phyloP scores from a whole-genome alignment of 768 basidiomycete species.

The Pleurotus djamor region DNA sequence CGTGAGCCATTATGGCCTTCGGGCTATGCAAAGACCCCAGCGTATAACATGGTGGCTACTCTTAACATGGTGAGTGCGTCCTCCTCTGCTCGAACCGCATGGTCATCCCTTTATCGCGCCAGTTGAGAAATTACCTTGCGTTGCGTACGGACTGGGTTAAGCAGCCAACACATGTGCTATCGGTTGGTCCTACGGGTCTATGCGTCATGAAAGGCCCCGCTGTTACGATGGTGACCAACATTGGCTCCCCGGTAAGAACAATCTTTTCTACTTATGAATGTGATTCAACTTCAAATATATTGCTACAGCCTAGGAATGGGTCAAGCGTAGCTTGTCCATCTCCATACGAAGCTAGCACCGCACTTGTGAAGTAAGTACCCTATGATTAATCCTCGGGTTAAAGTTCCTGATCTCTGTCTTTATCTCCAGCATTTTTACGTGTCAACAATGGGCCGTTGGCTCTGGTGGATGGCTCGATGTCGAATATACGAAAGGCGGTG shows the following conservation, averaged over 20 bases:
- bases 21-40: slow-evolving; percentile 53
- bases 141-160: slow-evolving; percentile 55
- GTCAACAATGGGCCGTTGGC: slow-evolving; percentile 67
- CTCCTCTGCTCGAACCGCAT: neutral
- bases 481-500: slow-evolving; percentile 63
- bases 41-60: slow-evolving; percentile 55
- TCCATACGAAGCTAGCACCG: slow-evolving; percentile 43
- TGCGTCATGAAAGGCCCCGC: slow-evolving; percentile 65
- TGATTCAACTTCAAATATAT: neutral
- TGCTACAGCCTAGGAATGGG: slow-evolving; percentile 49
- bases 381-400: neutral
- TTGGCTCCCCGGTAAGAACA: slow-evolving; percentile 64
- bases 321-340: slow-evolving; percentile 57
- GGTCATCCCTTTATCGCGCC: neutral
- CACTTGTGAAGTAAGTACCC: slow-evolving; percentile 53
- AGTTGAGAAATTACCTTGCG: slow-evolving; percentile 67
- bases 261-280: too few relatives aligned
- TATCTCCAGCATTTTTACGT: slow-evolving; percentile 54
- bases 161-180: slow-evolving; percentile 49
- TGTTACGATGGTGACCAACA: slow-evolving; percentile 63
- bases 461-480: slow-evolving; percentile 60
- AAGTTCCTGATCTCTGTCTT: neutral
- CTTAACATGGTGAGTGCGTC: slow-evolving; percentile 50
- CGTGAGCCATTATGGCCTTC: slow-evolving; percentile 78
- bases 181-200: slow-evolving; percentile 47